Evolutionary conservation across 352 stramenopile species (phyloP).

Genomic region (Phytophthora hibernalis): DNA sequence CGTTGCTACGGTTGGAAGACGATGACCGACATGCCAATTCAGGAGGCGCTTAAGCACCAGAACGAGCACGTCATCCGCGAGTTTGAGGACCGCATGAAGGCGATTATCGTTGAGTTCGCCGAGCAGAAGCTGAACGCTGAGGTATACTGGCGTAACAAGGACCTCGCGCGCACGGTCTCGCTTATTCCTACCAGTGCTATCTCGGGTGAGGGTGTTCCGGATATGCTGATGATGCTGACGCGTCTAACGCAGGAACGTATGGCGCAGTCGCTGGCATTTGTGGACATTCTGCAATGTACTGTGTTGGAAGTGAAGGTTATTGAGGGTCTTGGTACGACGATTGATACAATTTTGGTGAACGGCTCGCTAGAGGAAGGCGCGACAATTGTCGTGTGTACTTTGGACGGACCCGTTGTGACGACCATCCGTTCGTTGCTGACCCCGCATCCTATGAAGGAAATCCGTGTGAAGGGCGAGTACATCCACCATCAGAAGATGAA

Average conservation of each 20-base stretch:
- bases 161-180: conserved; percentile 95
- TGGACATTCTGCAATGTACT: conserved; percentile 95
- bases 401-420: conserved; percentile 98
- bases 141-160: conserved; percentile 99
- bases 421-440: conserved; percentile 97
- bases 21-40: conserved; percentile 94
- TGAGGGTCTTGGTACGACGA: conserved; percentile 98
- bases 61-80: conserved; percentile 96
- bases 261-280: conserved; percentile 89
- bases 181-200: conserved; percentile 99
- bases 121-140: conserved; percentile 99
- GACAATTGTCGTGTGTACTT: conserved; percentile 97
- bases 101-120: conserved; percentile 96
- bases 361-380: conserved; percentile 95
- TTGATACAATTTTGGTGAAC: conserved; percentile 99
- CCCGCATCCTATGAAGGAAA: conserved; percentile 98
- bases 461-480: conserved; percentile 94
- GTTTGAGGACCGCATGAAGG: conserved; percentile 94
- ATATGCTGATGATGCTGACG: conserved; percentile 97
- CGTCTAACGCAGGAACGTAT: conserved; percentile 96
- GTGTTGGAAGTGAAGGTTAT: conserved; percentile 99
- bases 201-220: conserved; percentile 98
- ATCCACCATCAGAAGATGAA: conserved; percentile 98
- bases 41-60: conserved; percentile 90
- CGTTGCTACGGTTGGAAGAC: conserved; percentile 99